phyloP scores from a whole-genome alignment of 306 rosid species.

The Cicer arietinum region DNA sequence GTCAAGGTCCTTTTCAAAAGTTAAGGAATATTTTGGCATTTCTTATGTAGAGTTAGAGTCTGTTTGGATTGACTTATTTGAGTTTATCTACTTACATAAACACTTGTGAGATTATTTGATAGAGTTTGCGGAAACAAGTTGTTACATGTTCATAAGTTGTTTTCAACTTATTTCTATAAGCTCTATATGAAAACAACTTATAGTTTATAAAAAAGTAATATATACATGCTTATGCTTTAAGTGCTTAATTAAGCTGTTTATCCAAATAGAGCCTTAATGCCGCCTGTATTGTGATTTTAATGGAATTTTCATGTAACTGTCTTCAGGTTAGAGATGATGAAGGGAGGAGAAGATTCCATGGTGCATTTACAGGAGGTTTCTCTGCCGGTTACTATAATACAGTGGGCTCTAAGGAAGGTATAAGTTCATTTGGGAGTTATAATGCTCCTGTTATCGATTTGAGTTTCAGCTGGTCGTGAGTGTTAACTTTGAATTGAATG shows the following conservation, averaged over 20 bases:
- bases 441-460: constrained; percentile 25
- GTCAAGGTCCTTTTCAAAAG: background rate
- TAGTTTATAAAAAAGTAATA: too few species aligned
- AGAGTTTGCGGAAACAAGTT: too few species aligned
- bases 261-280: background rate
- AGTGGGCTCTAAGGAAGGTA: constrained; percentile 96
- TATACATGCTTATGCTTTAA: too few species aligned
- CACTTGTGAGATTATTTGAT: too few species aligned
- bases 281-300: background rate
- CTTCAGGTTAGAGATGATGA: constrained; percentile 92
- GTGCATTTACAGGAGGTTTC: constrained; percentile 93
- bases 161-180: too few species aligned
- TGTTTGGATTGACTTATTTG: too few species aligned
- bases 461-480: constrained; percentile 15
- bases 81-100: too few species aligned
- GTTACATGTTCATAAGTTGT: too few species aligned
- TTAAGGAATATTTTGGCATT: constrained; percentile 10
- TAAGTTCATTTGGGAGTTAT: constrained; percentile 5
- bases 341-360: constrained; percentile 98
- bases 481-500: constrained; percentile 38
- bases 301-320: constrained; percentile 9
- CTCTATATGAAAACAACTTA: too few species aligned
- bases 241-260: too few species aligned
- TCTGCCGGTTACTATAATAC: constrained; percentile 95
- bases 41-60: too few species aligned